Conservation (phyloP, 75 land plant species). For the Azolla pinnata region DNA sequence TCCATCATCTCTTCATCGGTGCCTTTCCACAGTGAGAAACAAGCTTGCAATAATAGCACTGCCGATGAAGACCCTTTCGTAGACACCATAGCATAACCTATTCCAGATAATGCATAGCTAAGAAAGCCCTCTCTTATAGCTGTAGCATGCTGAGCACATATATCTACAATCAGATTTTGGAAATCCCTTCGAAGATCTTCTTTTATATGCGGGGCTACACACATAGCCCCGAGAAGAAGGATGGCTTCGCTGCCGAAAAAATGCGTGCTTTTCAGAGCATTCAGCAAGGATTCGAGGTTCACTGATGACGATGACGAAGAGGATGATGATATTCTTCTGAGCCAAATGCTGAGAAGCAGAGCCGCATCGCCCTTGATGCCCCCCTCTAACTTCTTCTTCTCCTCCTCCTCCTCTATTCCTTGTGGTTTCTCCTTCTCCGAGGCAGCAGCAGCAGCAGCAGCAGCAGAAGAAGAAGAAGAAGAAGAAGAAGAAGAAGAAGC, state of each 20-base stretch:
- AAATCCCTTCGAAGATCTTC: constrained; percentile 23
- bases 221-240: constrained; percentile 55
- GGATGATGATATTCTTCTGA: constrained; percentile 26
- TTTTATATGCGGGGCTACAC: constrained; percentile 16
- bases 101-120: constrained; percentile 49
- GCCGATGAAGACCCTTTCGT: constrained; percentile 14
- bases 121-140: constrained; percentile 8
- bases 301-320: not conserved
- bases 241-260: constrained; percentile 17
- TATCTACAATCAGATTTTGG: constrained; percentile 26
- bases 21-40: constrained; percentile 42
- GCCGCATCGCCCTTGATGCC: constrained; percentile 24
- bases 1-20: constrained; percentile 10
- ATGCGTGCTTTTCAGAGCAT: constrained; percentile 2
- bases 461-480: not conserved
- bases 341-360: constrained; percentile 44
- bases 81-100: constrained; percentile 61
- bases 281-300: not conserved
- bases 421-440: not conserved
- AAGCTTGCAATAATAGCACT: constrained; percentile 31
- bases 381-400: constrained; percentile 9
- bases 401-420: constrained; percentile 2
- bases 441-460: not conserved
- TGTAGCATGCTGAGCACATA: constrained; percentile 22
- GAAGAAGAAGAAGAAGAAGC: not conserved